Conservation (phyloP, 129 eudicot genomes). For the Arctium minus region DNA sequence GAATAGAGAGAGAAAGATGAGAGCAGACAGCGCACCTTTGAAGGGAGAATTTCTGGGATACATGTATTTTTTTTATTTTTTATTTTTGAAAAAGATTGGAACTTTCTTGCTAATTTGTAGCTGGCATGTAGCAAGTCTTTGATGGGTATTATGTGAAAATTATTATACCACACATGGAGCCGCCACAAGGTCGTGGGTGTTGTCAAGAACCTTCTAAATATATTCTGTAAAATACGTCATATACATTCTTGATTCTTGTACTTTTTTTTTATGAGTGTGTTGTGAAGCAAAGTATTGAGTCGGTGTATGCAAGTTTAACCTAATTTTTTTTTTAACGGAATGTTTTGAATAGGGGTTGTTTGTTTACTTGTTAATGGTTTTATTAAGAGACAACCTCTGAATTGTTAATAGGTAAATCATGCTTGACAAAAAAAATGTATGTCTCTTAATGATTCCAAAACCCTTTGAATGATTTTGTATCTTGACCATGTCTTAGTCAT, state of each 20-base stretch:
- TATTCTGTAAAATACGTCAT: background rate
- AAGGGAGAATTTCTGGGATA: constrained; percentile 22
- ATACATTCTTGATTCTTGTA: background rate
- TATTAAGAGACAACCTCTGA: too few relatives aligned
- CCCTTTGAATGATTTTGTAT: too few relatives aligned
- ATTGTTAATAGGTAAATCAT: too few relatives aligned
- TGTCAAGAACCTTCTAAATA: constrained; percentile 21
- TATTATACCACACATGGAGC: constrained; percentile 24
- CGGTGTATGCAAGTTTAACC: background rate
- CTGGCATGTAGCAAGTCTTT: constrained; percentile 22
- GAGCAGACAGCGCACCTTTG: constrained; percentile 29
- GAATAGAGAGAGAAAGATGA: constrained; percentile 4
- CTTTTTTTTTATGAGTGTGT: background rate
- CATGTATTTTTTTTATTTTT: constrained; percentile 7
- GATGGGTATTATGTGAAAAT: constrained; percentile 20
- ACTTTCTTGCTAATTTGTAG: constrained; percentile 10
- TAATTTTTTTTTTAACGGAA: background rate
- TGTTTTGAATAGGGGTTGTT: too few relatives aligned
- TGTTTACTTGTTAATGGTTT: too few relatives aligned
- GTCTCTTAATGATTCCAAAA: too few relatives aligned
- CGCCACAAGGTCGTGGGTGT: constrained; percentile 7
- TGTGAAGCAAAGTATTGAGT: background rate
- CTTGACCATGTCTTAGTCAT: too few relatives aligned
- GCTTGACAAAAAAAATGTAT: too few relatives aligned
- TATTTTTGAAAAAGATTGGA: background rate